Evolutionary conservation across 768 basidiomycete species (phyloP), one percentile per base, ranked within the genome.

Genomic region (Piloderma croceum): DNA sequence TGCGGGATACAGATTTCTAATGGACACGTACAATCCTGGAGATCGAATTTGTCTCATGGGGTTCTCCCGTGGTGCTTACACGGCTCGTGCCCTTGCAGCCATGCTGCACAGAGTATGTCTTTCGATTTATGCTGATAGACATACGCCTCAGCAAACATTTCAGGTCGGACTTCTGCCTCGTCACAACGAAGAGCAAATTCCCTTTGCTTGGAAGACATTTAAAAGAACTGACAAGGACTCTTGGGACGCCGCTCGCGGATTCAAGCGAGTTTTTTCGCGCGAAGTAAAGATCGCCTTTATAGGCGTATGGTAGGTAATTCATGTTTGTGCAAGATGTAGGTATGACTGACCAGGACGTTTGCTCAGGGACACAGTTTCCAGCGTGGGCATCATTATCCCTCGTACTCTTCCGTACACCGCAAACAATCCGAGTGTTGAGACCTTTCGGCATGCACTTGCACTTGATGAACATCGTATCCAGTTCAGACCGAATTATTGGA

Each of bases 1-100:
- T n/a, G n/a, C n/a, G n/a, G n/a, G n/a, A n/a, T 90, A 90, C 59
- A 66, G 63, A 45, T 89, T 81, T 57, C 61, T 90, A 38, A 88
- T 90, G 87, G 71, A 81, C 45, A 88, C 35, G 73, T 70, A 74
- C 46, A 58, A 59, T 22, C 54, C 48, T 25, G 47, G 46, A 3
- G 56, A 57, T 38, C 47, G 53, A 19, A 57, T 57, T 18, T 57
- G 51, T 34, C 47, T 57, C n/a, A 55, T 57, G 37, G 81, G 81
- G 0, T 84, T 84, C 54, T 82, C 80, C 31, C 69, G 81, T 24
- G 81, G 82, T 15, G 77, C 79, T 12, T 81, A 77, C 52, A 78
- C 77, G 4, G 79, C 79, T 2, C 64, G 81, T 41, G 86, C 86
- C 5, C 65, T 89, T 13, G 88, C 79, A 3, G 88, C 85, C 6